Base-by-base conservation (phyloP, 2,329 filamentous ascomycete genomes). In the Colletotrichum lini region DNA sequence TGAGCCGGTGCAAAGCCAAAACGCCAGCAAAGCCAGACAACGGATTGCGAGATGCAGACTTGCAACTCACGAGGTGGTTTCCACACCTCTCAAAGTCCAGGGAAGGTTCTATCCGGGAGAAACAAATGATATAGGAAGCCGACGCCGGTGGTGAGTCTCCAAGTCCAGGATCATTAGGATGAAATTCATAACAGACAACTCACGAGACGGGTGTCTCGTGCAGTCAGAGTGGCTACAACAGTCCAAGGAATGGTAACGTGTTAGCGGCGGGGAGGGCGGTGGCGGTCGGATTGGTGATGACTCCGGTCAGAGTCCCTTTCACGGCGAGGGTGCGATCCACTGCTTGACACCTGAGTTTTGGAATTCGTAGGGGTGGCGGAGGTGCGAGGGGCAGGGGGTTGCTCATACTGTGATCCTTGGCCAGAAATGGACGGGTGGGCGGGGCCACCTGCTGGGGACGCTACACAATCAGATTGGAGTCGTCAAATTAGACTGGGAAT, bases 391-490 rank as follows among this genome's bases (percentile, higher is more conserved):
- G 80, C 81, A 74, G 84, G 83, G 78, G 82, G 76, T 74, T 82
- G 82, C 73, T 87, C 86, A 85, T 87, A 89, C 82, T 87, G 85
- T 81, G 82, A 82, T 76, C 82, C 85, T 80, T 84, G 84, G 74
- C 79, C 73, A 74, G 81, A 76, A 61, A 73, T 70, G 65, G 57
- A 72, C 63, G 67, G 72, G 61, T 74, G 79, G 73, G 71, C 76
- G 77, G 79, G 83, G 87, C 72, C 81, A 80, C 84, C 85, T 83
- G 86, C 85, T 80, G 84, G 83, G 78, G 85, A 87, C 78, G 84
- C 85, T 87, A 87, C 79, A 85, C 79, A 83, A 85, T 86, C 80
- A 85, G 82, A 85, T 63, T 74, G 9, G 76, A 62, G 70, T 65
- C 70, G 67, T 53, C 18, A 63, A 18, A 26, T 21, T 35, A 57